A percentile compares a stretch with the other conserved stretches of the same genome.
Conservation (phyloP, 768 basidiomycete genomes). For the Suillus subluteus region DNA sequence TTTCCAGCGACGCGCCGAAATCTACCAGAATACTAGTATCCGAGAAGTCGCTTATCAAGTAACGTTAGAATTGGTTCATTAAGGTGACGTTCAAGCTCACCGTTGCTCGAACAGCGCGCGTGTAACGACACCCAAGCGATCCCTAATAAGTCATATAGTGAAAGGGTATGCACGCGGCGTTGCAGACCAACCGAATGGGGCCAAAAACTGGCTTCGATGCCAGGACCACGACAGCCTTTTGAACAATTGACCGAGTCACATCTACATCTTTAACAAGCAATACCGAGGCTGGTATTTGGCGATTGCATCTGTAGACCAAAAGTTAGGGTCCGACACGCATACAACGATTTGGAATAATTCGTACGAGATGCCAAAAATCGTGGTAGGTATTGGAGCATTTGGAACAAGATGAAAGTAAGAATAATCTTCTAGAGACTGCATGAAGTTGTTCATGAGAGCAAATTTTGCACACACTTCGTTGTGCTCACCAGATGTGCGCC, state of each 20-base stretch:
- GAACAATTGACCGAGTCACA: slow-evolving; percentile 94
- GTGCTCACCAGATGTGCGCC: slow-evolving; percentile 84
- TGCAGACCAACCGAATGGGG: slow-evolving; percentile 70
- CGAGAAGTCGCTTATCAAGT: slow-evolving; percentile 70
- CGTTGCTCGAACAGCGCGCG: slow-evolving; percentile 87
- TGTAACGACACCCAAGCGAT: slow-evolving; percentile 94
- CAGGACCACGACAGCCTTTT: slow-evolving; percentile 96
- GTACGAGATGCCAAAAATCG: slow-evolving; percentile 96
- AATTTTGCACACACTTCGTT: slow-evolving; percentile 1
- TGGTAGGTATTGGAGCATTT: slow-evolving; percentile 67
- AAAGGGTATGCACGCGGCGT: slow-evolving; percentile 1
- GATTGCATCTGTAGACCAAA: slow-evolving; percentile 72
- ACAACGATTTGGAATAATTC: slow-evolving; percentile 30
- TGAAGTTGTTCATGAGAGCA: slow-evolving; percentile 17
- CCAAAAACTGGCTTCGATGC: slow-evolving; percentile 92
- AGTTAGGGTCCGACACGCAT: background rate
- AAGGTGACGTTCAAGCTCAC: slow-evolving; percentile 32
- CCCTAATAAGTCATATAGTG: slow-evolving; percentile 47
- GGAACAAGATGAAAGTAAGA: slow-evolving; percentile 94
- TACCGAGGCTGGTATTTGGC: slow-evolving; percentile 83
- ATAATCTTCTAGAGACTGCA: slow-evolving; percentile 72
- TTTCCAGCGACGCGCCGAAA: slow-evolving; percentile 79
- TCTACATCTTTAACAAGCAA: slow-evolving; percentile 80
- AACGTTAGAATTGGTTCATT: background rate
- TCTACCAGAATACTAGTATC: slow-evolving; percentile 89